Evolutionary conservation across 2,329 filamentous ascomycete genomes (phyloP).

Genomic region (Penicillium griseofulvum): DNA sequence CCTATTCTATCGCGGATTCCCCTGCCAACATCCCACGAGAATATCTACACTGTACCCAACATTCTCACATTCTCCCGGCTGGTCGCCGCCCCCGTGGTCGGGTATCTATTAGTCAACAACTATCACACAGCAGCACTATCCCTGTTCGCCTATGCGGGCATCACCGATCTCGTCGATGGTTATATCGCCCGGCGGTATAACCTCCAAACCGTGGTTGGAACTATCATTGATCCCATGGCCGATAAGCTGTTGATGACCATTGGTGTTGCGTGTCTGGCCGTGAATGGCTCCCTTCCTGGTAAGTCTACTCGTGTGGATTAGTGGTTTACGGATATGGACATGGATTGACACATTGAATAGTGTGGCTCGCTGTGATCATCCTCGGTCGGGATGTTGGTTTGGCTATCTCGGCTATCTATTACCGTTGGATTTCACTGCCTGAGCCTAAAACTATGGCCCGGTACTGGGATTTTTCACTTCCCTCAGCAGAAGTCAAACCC

Average conservation of each 20-base stretch:
- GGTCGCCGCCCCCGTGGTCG: constrained; percentile 75
- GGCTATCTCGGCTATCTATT: constrained; percentile 85
- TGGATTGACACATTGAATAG: constrained; percentile 39
- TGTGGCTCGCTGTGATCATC: constrained; percentile 87
- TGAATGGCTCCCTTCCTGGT: constrained; percentile 79
- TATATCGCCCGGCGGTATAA: constrained; percentile 89
- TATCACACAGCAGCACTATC: constrained; percentile 74
- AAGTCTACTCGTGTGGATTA: constrained; percentile 28
- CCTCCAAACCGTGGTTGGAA: constrained; percentile 88
- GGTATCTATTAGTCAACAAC: constrained; percentile 83
- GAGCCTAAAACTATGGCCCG: constrained; percentile 86
- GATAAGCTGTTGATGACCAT: constrained; percentile 97
- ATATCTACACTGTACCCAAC: constrained; percentile 97
- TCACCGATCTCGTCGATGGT: constrained; percentile 90
- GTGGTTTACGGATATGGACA: background rate
- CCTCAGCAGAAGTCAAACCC: constrained; percentile 47
- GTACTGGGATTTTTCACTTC: constrained; percentile 97
- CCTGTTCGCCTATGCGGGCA: constrained; percentile 86
- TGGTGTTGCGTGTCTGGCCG: constrained; percentile 77
- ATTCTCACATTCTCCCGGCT: constrained; percentile 85
- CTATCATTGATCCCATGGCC: constrained; percentile 92
- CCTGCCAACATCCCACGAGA: constrained; percentile 60
- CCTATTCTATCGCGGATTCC: constrained; percentile 35
- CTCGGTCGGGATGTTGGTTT: constrained; percentile 83
- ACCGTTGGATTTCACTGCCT: constrained; percentile 90